Percentiles rank a stretch among this genome's conserved stretches.
phyloP scores from a whole-genome alignment of 371 early-diverging fungal genomes.

The Mucor circinelloides region DNA sequence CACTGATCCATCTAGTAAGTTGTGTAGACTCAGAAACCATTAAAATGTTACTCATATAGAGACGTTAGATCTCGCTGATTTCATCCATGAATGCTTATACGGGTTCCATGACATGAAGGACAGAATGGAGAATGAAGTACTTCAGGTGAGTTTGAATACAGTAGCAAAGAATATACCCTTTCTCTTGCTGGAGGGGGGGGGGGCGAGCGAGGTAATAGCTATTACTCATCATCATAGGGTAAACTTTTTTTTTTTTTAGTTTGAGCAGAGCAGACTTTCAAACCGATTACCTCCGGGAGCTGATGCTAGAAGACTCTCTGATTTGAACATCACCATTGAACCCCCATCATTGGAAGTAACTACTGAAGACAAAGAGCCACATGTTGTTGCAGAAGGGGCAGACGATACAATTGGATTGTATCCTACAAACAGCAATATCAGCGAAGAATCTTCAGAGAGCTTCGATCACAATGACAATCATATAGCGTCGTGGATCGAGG shows the following conservation, averaged over 20 bases:
- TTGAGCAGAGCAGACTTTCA: conserved; percentile 35
- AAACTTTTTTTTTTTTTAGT: conserved; percentile 20
- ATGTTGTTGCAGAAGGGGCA: not conserved
- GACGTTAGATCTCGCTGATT: conserved; percentile 26
- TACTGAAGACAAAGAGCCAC: not conserved
- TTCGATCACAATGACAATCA: conserved; percentile 24
- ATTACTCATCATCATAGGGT: not conserved
- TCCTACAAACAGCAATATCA: not conserved
- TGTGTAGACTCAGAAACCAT: not conserved
- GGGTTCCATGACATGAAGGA: conserved; percentile 47
- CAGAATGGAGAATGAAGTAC: conserved; percentile 34
- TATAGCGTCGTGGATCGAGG: conserved; percentile 30
- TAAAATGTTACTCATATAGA: not conserved
- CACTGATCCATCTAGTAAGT: conserved; percentile 20
- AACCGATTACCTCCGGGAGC: conserved; percentile 27
- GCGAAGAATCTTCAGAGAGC: conserved; percentile 18
- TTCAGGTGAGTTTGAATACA: conserved; percentile 1
- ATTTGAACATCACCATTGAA: conserved; percentile 47
- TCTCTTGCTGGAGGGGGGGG: not conserved
- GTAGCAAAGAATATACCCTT: not conserved
- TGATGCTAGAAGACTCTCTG: conserved; percentile 43
- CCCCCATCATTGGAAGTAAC: conserved; percentile 20
- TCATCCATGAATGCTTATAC: conserved; percentile 35
- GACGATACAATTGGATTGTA: conserved; percentile 9
- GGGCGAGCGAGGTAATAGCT: not conserved